A percentile compares a stretch with the other conserved stretches of the same genome.
Conservation (phyloP, 352 stramenopile genomes). For the Phytopythium montanum region DNA sequence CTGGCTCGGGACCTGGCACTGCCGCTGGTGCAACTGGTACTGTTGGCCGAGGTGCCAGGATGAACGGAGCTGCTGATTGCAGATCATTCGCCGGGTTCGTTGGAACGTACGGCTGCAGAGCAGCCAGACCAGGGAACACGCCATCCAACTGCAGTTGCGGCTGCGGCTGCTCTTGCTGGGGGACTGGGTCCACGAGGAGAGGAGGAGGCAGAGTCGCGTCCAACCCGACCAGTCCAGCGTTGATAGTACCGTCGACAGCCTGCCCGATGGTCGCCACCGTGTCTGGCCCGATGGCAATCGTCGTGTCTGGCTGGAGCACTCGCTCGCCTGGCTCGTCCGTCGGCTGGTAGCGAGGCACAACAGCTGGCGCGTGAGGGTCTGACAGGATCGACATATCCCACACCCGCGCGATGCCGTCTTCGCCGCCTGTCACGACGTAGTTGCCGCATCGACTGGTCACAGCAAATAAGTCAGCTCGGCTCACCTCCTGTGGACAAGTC, state of each 20-base stretch:
- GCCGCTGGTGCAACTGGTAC: not conserved
- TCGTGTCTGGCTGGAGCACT: conserved; percentile 8
- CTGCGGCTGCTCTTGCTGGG: not conserved
- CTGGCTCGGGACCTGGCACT: not conserved
- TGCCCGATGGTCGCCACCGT: conserved; percentile 1
- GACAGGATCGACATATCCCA: conserved; percentile 81
- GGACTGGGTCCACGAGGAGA: not conserved
- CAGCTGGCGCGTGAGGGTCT: conserved; percentile 35
- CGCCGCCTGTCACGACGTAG: conserved; percentile 90
- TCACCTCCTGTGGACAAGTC: not conserved
- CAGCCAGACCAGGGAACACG: not conserved
- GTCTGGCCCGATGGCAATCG: conserved; percentile 9
- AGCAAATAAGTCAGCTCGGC: not conserved
- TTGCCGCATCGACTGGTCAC: conserved; percentile 69
- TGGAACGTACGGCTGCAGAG: not conserved
- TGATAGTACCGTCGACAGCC: not conserved
- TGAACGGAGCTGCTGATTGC: not conserved
- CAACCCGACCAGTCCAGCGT: not conserved
- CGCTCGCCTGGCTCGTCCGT: conserved; percentile 27
- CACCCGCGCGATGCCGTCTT: conserved; percentile 91
- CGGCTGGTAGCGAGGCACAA: conserved; percentile 48
- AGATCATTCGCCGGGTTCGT: not conserved
- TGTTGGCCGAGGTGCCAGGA: not conserved
- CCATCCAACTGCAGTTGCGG: not conserved
- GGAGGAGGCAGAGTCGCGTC: not conserved